phyloP scores from a whole-genome alignment of 495 filamentous ascomycete genomes.

The Penicillium subrubescens region DNA sequence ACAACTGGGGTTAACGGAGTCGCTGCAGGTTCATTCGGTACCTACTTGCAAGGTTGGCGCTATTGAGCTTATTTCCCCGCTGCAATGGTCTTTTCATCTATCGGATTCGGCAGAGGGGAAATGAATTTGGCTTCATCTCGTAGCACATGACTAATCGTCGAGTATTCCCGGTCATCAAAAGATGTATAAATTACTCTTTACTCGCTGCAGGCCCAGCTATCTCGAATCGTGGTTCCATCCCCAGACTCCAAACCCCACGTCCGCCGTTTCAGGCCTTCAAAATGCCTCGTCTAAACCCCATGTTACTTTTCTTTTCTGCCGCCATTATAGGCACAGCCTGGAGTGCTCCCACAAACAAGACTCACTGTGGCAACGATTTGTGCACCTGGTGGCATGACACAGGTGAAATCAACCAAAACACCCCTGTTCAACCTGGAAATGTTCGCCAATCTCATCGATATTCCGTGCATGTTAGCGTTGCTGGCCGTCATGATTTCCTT shows the following conservation, averaged over 20 bases:
- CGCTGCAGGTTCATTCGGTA: not conserved
- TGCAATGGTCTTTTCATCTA: not conserved
- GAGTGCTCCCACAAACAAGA: not conserved
- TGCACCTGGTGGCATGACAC: constrained; percentile 31
- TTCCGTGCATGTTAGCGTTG: not conserved
- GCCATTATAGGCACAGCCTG: not conserved
- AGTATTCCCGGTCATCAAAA: too few species aligned
- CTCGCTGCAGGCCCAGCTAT: not conserved
- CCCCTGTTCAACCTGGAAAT: constrained; percentile 2
- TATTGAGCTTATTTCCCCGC: not conserved
- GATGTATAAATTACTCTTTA: not conserved
- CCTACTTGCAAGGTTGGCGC: not conserved
- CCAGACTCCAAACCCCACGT: too few species aligned
- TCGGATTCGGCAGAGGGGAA: not conserved
- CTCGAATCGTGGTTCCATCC: too few species aligned
- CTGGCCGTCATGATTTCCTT: not conserved
- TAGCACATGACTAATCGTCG: not conserved
- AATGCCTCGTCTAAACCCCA: not conserved
- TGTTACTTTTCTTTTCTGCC: not conserved
- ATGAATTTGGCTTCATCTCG: not conserved
- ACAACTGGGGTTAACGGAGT: not conserved
- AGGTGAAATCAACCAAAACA: constrained; percentile 20
- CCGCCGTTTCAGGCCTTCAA: not conserved
- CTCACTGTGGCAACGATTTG: constrained; percentile 14
- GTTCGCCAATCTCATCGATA: not conserved